Evolutionary conservation across 257 asterid genomes (phyloP), one percentile per base, ranked within the genome.

Genomic region (Mentha longifolia): DNA sequence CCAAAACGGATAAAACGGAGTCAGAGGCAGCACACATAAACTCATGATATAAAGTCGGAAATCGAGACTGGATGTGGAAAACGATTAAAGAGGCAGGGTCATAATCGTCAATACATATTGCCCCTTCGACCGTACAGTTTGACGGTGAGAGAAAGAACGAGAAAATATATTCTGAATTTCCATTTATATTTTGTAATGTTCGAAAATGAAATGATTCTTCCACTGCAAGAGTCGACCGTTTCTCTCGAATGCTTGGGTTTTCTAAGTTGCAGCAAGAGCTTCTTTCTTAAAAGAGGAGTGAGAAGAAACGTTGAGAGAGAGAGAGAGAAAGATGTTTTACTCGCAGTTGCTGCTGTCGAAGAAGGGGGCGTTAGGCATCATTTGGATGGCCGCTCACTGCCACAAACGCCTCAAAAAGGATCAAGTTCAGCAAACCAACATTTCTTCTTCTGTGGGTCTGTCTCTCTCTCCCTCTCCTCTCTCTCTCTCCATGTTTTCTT

Each of bases 311-410:
- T 39, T 39, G 9, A 43, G 2, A 15, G 9, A 22, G n/a, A 43
- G 70, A 43, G 41, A 45, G 28, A 72, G 35, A 35, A 35, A 47
- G 67, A 95, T 95, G 99, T 86, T 95, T 72, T 83, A 85, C 81
- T 87, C 96, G 20, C 89, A 84, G 63, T 70, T 82, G 39, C 84
- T 95, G 33, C 85, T 95, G 22, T 89, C 98, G 16, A 95, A 82
- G 84, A 92, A 86, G 72, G 98, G 91, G 80, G 80, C 82, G 47
- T 71, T 92, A 49, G 95, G 92, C 71, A 81, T 78, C 66, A 76
- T 95, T 63, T 95, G 99, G 99, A 54, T 84, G 88, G 99, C 99
- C 73, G 99, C 95, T 71, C 99, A 95, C 80, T 87, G 90, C 77
- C 82, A 74, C 73, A 85, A 84, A 30, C 81, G 83, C 74, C 88